A percentile compares a stretch with the other conserved stretches of the same genome.
Evolutionary conservation across 2,329 filamentous ascomycete genomes (phyloP).

Genomic region (Colletotrichum sp.): DNA sequence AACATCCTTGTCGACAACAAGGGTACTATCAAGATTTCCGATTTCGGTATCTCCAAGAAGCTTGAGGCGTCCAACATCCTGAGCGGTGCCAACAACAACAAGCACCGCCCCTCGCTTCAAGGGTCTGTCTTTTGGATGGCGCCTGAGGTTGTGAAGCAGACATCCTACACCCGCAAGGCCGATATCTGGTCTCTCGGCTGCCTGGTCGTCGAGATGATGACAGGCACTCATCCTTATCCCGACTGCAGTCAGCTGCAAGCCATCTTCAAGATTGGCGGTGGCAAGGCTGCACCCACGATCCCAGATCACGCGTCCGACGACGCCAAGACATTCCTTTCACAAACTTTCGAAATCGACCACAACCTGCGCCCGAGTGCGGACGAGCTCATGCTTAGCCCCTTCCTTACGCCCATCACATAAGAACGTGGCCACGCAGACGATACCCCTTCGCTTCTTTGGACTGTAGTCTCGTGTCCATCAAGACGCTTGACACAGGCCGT

Average conservation of each 20-base stretch:
- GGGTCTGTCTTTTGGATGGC: constrained; percentile 99
- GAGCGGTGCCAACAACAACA: constrained; percentile 69
- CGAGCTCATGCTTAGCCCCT: constrained; percentile 83
- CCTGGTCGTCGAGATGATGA: constrained; percentile 99
- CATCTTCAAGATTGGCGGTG: constrained; percentile 96
- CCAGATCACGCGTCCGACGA: constrained; percentile 87
- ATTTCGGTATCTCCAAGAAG: constrained; percentile 98
- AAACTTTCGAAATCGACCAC: constrained; percentile 96
- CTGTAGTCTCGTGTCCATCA: neutral
- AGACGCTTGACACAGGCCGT: neutral
- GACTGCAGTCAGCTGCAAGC: constrained; percentile 97
- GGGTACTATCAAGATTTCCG: constrained; percentile 97
- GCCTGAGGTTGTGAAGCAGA: constrained; percentile 97
- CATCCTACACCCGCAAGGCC: constrained; percentile 95
- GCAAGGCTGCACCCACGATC: constrained; percentile 79
- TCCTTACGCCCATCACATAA: constrained; percentile 75
- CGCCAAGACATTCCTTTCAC: constrained; percentile 80
- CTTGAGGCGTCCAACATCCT: constrained; percentile 90
- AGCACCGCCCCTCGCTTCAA: constrained; percentile 81
- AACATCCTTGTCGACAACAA: constrained; percentile 99
- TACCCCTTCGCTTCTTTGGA: constrained; percentile 8
- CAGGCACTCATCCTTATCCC: constrained; percentile 92
- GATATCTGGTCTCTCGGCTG: constrained; percentile 99
- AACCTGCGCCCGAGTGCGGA: constrained; percentile 91
- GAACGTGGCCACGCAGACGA: constrained; percentile 23